Evolutionary conservation across 192 early-diverging fungal species (phyloP), one percentile per base, ranked within the genome.

Genomic region (Dimargaris cristalligena): DNA sequence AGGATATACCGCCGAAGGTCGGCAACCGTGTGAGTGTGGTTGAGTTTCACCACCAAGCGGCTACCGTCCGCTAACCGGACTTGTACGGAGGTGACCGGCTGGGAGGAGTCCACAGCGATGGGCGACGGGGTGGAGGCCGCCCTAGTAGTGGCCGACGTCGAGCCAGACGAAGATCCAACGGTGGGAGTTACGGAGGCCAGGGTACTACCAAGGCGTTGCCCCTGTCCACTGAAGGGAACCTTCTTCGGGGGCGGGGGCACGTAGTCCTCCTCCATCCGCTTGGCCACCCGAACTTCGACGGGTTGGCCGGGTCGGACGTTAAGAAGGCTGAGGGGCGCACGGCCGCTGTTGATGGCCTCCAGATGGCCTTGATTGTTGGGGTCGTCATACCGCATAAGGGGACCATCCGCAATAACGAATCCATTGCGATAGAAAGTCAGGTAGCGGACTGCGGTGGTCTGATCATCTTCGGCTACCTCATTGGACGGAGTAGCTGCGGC

Each of bases 351-450:
- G 60, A 97, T 95, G 20, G 84, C 82, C 52, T 84, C 79, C 61
- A 97, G 74, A 52, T 88, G 78, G 64, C 86, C 81, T 67, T 85
- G 76, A 73, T 89, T 94, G 61, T 78, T 75, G 6, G 94, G 92
- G 62, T 92, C 92, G 52, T 87, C 81, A 58, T 89, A 91, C 46
- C 77, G 69, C 63, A 85, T 72, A 52, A 99, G 71, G 1, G 90
- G 89, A 2, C 95, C 95, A 62, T 95, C 90, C 23, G 89, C 93
- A 63, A 99, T 76, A 52, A 85, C 92, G 64, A 97, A 99, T 56
- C 95, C 95, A 64, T 95, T 87, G 58, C 83, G 74, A 90, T 92
- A 99, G 62, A 99, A 97, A 14, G 89, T 96, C 57, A 99, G 74
- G 46, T 80, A 71, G 29, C 95, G 79, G 32, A 66, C 73, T 22